A percentile compares a stretch with the other conserved stretches of the same genome.
Evolutionary conservation across 441 rosid genomes (phyloP).

Genomic region (Codiaeum variegatum): DNA sequence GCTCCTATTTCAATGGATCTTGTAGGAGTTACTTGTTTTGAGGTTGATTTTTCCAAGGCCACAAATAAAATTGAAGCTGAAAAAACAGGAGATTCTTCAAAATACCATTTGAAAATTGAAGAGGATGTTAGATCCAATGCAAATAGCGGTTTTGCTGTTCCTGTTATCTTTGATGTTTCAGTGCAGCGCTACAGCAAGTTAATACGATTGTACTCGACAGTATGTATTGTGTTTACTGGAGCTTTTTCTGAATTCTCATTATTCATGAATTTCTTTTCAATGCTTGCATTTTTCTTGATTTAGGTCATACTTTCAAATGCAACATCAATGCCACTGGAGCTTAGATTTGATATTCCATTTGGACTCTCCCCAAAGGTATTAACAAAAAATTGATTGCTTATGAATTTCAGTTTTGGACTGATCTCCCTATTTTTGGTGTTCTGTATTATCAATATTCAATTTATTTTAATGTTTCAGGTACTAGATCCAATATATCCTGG

Average conservation of each 20-base stretch:
- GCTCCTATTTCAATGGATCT: slow-evolving; percentile 88
- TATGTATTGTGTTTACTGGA: slow-evolving; percentile 34
- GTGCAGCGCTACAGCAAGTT: slow-evolving; percentile 81
- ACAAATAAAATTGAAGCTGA: slow-evolving; percentile 26
- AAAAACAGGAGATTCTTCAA: slow-evolving; percentile 28
- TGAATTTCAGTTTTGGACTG: background rate
- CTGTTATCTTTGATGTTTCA: slow-evolving; percentile 93
- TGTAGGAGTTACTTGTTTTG: slow-evolving; percentile 78
- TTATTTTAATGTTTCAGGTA: slow-evolving; percentile 44
- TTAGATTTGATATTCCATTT: slow-evolving; percentile 95
- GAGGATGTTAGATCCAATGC: slow-evolving; percentile 36
- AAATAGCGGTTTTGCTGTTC: slow-evolving; percentile 61
- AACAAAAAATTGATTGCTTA: background rate
- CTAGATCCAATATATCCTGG: slow-evolving; percentile 91
- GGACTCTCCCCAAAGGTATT: slow-evolving; percentile 89
- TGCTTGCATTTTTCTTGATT: slow-evolving; percentile 25
- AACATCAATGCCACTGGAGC: slow-evolving; percentile 77
- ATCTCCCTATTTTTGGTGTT: background rate
- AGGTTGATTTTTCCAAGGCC: slow-evolving; percentile 81
- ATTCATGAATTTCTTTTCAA: slow-evolving; percentile 4
- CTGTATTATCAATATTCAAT: slow-evolving; percentile 11
- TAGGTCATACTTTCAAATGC: slow-evolving; percentile 82
- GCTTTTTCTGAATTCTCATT: slow-evolving; percentile 16
- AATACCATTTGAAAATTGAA: slow-evolving; percentile 30
- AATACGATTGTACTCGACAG: slow-evolving; percentile 83